Evolutionary conservation across 768 basidiomycete species (phyloP).

Genomic region (Trametopsis cervina): DNA sequence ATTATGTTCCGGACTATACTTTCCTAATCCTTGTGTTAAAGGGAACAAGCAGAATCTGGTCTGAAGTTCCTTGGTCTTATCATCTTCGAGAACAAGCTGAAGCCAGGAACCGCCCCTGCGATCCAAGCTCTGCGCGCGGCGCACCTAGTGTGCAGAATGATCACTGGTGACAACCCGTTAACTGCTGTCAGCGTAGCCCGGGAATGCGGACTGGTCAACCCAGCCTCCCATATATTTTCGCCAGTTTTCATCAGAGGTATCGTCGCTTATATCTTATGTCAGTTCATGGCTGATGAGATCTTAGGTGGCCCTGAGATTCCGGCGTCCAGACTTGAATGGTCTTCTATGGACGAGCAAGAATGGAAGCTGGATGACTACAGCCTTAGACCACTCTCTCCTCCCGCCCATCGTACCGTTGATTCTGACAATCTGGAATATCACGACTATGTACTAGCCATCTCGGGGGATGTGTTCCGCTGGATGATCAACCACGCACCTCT

Average conservation of each 20-base stretch:
- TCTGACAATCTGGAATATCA: constrained; percentile 66
- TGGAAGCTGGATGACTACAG: constrained; percentile 88
- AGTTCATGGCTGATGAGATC: neutral
- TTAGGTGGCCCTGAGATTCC: constrained; percentile 49
- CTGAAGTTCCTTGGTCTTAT: constrained; percentile 90
- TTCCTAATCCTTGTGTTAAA: constrained; percentile 23
- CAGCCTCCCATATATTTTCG: constrained; percentile 83
- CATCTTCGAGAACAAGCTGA: constrained; percentile 97
- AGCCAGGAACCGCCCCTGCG: constrained; percentile 83
- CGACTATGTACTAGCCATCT: constrained; percentile 88
- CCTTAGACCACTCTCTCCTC: constrained; percentile 71
- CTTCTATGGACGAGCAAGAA: constrained; percentile 78
- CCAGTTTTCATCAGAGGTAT: constrained; percentile 74
- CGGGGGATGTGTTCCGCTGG: constrained; percentile 97
- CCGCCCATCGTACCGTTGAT: constrained; percentile 65
- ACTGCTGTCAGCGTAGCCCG: constrained; percentile 96
- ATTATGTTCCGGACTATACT: neutral
- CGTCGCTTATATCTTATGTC: neutral
- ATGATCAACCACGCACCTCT: constrained; percentile 92
- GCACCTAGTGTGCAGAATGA: constrained; percentile 94
- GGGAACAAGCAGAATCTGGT: constrained; percentile 90
- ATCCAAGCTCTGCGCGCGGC: constrained; percentile 85
- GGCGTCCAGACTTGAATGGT: constrained; percentile 75
- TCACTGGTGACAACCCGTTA: constrained; percentile 94
- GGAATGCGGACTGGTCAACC: constrained; percentile 85